Conservation (phyloP, 2,329 filamentous ascomycete species). For the Trichoderma oligosporum region DNA sequence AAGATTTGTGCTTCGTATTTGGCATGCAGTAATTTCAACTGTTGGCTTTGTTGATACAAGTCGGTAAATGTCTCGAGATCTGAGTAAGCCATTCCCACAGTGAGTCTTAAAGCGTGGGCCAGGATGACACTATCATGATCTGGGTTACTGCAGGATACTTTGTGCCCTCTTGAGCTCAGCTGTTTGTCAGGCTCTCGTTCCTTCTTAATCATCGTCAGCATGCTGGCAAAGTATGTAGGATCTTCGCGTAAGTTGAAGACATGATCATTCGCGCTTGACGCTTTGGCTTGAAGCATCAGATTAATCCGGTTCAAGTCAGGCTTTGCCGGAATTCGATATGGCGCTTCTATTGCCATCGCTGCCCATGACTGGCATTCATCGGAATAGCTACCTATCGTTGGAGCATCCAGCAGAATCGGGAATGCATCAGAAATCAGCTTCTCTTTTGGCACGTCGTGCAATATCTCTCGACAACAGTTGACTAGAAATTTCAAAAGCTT, state of each 20-base stretch:
- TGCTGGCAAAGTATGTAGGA: slow-evolving; percentile 51
- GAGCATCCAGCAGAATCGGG: slow-evolving; percentile 39
- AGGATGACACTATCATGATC: slow-evolving; percentile 31
- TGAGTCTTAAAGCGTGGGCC: slow-evolving; percentile 35
- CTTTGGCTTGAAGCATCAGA: slow-evolving; percentile 41
- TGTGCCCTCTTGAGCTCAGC: too few species aligned
- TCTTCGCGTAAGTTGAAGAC: slow-evolving; percentile 56
- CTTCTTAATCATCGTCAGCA: slow-evolving; percentile 41
- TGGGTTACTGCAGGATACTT: too few species aligned
- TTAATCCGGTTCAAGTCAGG: slow-evolving; percentile 46
- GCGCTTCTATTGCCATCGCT: slow-evolving; percentile 45
- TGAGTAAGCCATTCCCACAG: slow-evolving; percentile 33
- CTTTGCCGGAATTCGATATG: slow-evolving; percentile 47
- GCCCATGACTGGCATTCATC: slow-evolving; percentile 38
- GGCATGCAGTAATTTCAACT: slow-evolving; percentile 29
- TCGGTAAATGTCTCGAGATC: slow-evolving; percentile 39
- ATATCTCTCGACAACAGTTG: slow-evolving; percentile 42
- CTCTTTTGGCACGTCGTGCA: slow-evolving; percentile 47
- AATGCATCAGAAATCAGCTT: slow-evolving; percentile 29
- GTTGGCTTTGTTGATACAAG: slow-evolving; percentile 33
- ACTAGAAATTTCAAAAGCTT: slow-evolving; percentile 47
- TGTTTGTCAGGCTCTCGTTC: too few species aligned
- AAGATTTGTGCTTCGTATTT: slow-evolving; percentile 34
- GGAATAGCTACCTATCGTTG: slow-evolving; percentile 29
- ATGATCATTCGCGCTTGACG: slow-evolving; percentile 48